Base-by-base conservation (phyloP, 228 moss, liverwort and hornwort genomes). In the Sphagnum fallax region DNA sequence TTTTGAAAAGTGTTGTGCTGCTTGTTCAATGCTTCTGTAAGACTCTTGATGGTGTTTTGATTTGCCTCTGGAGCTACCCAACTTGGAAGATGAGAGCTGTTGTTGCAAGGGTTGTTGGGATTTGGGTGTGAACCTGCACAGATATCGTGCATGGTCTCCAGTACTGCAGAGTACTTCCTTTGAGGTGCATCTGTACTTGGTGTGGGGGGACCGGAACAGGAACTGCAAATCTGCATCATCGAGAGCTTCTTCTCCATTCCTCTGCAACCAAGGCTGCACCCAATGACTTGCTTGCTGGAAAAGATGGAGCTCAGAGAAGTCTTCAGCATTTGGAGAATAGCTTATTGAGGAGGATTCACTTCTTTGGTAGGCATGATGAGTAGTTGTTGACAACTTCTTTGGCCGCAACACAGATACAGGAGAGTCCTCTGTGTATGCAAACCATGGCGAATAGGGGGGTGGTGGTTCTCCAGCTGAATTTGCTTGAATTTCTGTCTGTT, bases 151-250 rank as follows among this genome's bases (percentile, higher is more conserved):
- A 32, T 32, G 32, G 32, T 32, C 32, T 32, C 32, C 32, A 32
- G 32, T 32, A 2, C 32, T 32, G 32, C 32, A 32, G 32, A 32
- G 32, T 32, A 32, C 67, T 49, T 61, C 66, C 47, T 63, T 50
- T 47, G 77, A 66, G 6, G 60, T 48, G 18, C 49, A 8, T 48
- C 78, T 49, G 61, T 72, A 75, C 62, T 65, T 75, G 50, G 48
- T 48, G 55, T 81, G 72, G 0, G 59, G n/a, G 32, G 2, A 32
- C 5, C 79, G 75, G 0, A 82, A 72, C 48, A 86, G 82, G 47
- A 82, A 87, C 52, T 81, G 60, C 66, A 87, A 48, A 69, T 87
- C 87, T 16, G 74, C 74, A 62, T 71, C 72, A 70, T 87, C 87
- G 67, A 83, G 7, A 9, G 75, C 71, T 8, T 80, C 77, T 52